Percentiles rank a stretch among this genome's conserved stretches.
phyloP scores from a whole-genome alignment of 192 early-diverging fungal genomes.

The Rhizophagus sp. region DNA sequence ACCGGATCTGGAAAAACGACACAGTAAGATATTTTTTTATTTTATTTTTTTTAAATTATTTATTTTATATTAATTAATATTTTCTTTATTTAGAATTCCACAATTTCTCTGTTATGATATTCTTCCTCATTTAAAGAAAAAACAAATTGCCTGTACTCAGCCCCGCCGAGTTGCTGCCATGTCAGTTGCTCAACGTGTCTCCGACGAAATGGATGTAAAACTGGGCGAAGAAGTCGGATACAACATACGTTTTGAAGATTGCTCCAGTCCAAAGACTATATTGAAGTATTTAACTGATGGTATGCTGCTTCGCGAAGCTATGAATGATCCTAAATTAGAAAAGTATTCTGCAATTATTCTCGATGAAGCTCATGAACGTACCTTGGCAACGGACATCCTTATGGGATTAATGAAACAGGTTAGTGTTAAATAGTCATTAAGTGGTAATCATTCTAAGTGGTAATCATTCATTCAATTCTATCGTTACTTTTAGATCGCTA shows the following conservation, averaged over 20 bases:
- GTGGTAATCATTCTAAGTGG: neutral
- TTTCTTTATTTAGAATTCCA: slow-evolving; percentile 71
- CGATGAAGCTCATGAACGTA: slow-evolving; percentile 99
- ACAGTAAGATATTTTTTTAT: slow-evolving; percentile 60
- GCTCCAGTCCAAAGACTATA: slow-evolving; percentile 78
- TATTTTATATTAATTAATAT: neutral
- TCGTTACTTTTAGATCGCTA: slow-evolving; percentile 52
- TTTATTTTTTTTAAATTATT: neutral
- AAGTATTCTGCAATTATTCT: slow-evolving; percentile 95
- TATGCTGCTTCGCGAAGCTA: slow-evolving; percentile 98
- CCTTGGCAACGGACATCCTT: slow-evolving; percentile 93
- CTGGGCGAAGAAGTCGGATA: slow-evolving; percentile 98
- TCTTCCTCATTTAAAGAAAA: slow-evolving; percentile 84
- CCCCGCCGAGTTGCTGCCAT: slow-evolving; percentile 99
- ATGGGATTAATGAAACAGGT: slow-evolving; percentile 97
- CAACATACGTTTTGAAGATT: slow-evolving; percentile 98
- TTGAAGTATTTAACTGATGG: slow-evolving; percentile 96
- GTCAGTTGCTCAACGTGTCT: slow-evolving; percentile 98
- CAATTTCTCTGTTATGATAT: slow-evolving; percentile 94
- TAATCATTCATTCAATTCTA: slow-evolving; percentile 16
- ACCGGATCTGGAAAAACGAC: slow-evolving; percentile 99
- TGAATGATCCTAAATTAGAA: slow-evolving; percentile 85
- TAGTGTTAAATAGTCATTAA: neutral
- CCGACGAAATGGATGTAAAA: slow-evolving; percentile 92
- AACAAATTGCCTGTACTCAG: slow-evolving; percentile 97